A percentile compares a stretch with the other conserved stretches of the same genome.
These are phyloP conservation scores for Chrysoporthe cubensis DNA, from an alignment of 2,329 filamentous ascomycete species.

Conservation along the genomic window DNA sequence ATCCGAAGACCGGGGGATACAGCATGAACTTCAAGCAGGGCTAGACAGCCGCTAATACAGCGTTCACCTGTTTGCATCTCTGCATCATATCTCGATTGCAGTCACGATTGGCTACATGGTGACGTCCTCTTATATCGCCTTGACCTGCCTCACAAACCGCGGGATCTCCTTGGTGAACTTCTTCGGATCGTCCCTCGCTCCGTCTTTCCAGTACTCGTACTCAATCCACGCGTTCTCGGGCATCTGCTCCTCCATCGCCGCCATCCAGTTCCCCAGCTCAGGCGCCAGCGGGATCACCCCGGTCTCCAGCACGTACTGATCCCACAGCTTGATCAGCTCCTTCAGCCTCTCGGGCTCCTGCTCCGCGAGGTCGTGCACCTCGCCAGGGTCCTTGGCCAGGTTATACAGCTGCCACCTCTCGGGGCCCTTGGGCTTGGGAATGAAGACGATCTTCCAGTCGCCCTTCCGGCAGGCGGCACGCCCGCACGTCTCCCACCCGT, in stretches of 20 bases:
- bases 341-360: conserved; percentile 38
- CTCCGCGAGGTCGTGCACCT: conserved; percentile 45
- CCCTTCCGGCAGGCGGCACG: conserved; percentile 41
- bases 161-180: conserved; percentile 41
- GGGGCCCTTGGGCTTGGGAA: conserved; percentile 51
- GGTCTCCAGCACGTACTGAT: conserved; percentile 52
- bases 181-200: conserved; percentile 47
- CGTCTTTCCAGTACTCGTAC: conserved; percentile 63
- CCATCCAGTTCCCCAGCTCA: conserved; percentile 60
- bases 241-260: conserved; percentile 67
- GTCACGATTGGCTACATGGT: neutral
- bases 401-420: conserved; percentile 56
- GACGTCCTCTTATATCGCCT: conserved; percentile 20
- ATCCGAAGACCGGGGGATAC: conserved; percentile 87
- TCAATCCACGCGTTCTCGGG: conserved; percentile 68
- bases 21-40: conserved; percentile 78
- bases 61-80: neutral
- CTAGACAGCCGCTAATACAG: neutral
- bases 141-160: conserved; percentile 28
- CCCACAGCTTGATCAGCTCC: conserved; percentile 41
- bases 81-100: no score
- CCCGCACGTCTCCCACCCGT: conserved; percentile 43
- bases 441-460: conserved; percentile 49
- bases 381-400: conserved; percentile 48
- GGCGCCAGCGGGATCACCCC: conserved; percentile 63